Conservation (phyloP, 345 rosid genomes). For the Eucalyptus curtisii region DNA sequence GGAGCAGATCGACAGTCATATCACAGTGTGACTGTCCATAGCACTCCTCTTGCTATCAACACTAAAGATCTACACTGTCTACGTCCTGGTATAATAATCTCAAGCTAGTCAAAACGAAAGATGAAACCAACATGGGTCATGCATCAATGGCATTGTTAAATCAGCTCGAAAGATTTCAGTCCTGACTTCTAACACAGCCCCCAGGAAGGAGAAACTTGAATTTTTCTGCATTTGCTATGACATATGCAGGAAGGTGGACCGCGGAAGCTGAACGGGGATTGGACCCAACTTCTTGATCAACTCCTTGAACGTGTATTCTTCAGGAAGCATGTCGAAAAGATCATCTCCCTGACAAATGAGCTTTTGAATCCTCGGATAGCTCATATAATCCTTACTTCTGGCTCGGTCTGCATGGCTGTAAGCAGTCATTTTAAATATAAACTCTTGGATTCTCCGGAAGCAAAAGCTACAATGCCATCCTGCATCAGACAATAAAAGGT, state of each 20-base stretch:
- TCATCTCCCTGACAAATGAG: slow-evolving; percentile 62
- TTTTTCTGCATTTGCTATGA: slow-evolving; percentile 67
- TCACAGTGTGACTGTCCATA: background rate
- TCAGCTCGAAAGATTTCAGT: background rate
- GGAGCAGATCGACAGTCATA: background rate
- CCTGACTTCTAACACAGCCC: slow-evolving; percentile 43
- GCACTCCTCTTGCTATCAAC: background rate
- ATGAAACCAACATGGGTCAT: background rate
- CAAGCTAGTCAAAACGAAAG: background rate
- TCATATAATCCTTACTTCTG: slow-evolving; percentile 26
- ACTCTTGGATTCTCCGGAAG: slow-evolving; percentile 45
- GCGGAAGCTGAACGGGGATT: slow-evolving; percentile 67
- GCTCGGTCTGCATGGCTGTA: slow-evolving; percentile 95
- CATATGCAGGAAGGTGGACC: slow-evolving; percentile 77
- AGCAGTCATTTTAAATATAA: slow-evolving; percentile 85
- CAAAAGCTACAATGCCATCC: slow-evolving; percentile 99
- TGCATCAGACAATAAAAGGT: slow-evolving; percentile 64
- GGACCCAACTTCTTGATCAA: slow-evolving; percentile 84
- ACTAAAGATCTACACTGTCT: background rate
- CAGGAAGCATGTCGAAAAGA: slow-evolving; percentile 86
- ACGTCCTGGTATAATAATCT: background rate
- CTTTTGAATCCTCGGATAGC: slow-evolving; percentile 47
- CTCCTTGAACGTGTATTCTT: slow-evolving; percentile 65
- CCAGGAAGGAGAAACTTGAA: slow-evolving; percentile 88
- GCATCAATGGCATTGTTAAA: background rate